Conservation (phyloP, 1,139 yeast species). For the Yamadazyma spencermartinsiae region DNA sequence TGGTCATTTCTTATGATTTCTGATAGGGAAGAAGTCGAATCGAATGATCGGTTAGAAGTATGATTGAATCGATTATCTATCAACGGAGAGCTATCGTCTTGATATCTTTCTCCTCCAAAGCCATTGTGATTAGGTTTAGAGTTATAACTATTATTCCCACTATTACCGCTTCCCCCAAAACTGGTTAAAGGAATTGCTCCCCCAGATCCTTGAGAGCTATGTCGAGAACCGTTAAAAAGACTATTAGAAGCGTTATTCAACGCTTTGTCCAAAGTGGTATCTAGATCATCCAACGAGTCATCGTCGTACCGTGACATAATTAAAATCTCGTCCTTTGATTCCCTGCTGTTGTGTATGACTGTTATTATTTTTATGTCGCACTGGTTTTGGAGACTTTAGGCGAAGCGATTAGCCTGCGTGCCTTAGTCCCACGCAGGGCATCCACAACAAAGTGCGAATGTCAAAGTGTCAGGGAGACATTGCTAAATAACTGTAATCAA, state of each 20-base stretch:
- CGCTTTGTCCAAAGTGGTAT: constrained; percentile 44
- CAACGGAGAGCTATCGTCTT: constrained; percentile 31
- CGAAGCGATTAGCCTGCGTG: too few species aligned
- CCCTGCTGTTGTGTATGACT: constrained; percentile 1
- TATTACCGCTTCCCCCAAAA: constrained; percentile 3
- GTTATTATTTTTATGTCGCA: too few species aligned
- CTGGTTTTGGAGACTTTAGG: too few species aligned
- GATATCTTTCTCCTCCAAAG: constrained; percentile 11
- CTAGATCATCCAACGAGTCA: constrained; percentile 46
- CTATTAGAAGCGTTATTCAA: constrained; percentile 40
- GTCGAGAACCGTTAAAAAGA: constrained; percentile 23
- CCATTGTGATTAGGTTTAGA: constrained; percentile 1
- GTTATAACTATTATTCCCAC: constrained; percentile 1
- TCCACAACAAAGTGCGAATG: not conserved
- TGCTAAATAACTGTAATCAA: not conserved
- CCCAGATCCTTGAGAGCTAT: constrained; percentile 27
- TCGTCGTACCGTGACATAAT: constrained; percentile 17
- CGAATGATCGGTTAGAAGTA: constrained; percentile 20
- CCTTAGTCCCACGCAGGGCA: too few species aligned
- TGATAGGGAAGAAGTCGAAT: constrained; percentile 22
- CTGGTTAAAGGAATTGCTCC: constrained; percentile 32
- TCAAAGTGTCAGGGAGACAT: not conserved
- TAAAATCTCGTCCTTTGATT: not conserved
- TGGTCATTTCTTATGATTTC: constrained; percentile 16
- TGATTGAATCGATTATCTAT: constrained; percentile 20